These are phyloP conservation scores for Pterulicium gracile DNA, from an alignment of 1,284 basidiomycete species.

Conservation along the genomic window DNA sequence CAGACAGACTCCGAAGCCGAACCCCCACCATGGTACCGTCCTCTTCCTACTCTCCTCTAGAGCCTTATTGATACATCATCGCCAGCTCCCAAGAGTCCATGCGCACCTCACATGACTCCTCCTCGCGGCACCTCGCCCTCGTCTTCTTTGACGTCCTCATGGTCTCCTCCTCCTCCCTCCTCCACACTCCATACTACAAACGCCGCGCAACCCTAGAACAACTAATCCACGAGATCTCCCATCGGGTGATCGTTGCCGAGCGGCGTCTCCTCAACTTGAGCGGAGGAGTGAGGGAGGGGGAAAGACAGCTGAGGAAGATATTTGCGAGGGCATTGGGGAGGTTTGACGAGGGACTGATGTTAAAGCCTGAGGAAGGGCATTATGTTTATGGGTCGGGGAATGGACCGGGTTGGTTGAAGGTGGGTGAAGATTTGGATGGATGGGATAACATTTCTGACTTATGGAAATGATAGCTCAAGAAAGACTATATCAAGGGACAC, in stretches of 20 bases:
- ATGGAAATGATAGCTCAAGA: conserved; percentile 46
- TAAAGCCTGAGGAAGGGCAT: conserved; percentile 47
- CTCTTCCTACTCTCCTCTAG: conserved; percentile 6
- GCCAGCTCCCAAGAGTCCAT: conserved; percentile 22
- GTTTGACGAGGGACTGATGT: conserved; percentile 57
- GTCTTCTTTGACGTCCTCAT: conserved; percentile 79
- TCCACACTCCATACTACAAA: conserved; percentile 42
- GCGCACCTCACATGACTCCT: conserved; percentile 34
- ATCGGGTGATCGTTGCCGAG: conserved; percentile 54
- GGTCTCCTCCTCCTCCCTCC: conserved; percentile 46
- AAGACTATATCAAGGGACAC: conserved; percentile 74
- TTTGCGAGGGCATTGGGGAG: conserved; percentile 42
- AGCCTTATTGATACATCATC: conserved; percentile 9
- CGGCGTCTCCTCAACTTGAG: conserved; percentile 29
- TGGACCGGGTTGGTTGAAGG: too few relatives aligned
- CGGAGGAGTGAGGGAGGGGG: conserved; percentile 9
- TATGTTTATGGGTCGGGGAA: too few relatives aligned
- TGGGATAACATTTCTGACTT: too few relatives aligned
- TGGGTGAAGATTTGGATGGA: too few relatives aligned
- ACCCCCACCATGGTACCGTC: too few relatives aligned
- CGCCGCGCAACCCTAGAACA: conserved; percentile 55
- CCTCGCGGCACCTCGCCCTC: conserved; percentile 55
- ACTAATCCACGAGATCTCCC: conserved; percentile 37
- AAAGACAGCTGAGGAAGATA: conserved; percentile 25
- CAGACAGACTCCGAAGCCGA: too few relatives aligned